Conservation (phyloP, 1,284 basidiomycete genomes). For the Irpex rosettiformis region DNA sequence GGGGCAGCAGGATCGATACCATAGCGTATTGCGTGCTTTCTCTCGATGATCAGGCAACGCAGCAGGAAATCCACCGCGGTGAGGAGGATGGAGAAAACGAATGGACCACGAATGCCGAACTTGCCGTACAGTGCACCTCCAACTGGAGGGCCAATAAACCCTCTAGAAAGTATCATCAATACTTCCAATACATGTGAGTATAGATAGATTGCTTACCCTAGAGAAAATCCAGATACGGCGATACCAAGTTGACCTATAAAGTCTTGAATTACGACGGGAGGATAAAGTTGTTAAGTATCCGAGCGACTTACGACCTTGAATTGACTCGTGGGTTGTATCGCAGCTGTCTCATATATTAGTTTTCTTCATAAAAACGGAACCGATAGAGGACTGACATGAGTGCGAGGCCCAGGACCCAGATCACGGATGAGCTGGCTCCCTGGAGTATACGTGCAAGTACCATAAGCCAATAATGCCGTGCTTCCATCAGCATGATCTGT, state of each 20-base stretch:
- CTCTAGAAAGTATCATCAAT: slow-evolving; percentile 23
- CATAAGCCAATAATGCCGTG: slow-evolving; percentile 69
- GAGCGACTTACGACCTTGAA: slow-evolving; percentile 62
- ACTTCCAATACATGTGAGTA: neutral
- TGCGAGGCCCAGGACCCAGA: slow-evolving; percentile 75
- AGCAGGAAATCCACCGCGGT: slow-evolving; percentile 61
- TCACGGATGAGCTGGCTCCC: slow-evolving; percentile 68
- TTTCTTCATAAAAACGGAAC: neutral
- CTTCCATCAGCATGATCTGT: slow-evolving; percentile 75
- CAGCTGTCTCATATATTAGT: slow-evolving; percentile 40
- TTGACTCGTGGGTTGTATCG: slow-evolving; percentile 59
- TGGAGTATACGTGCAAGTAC: slow-evolving; percentile 68
- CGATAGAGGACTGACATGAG: slow-evolving; percentile 47
- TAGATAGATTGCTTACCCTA: slow-evolving; percentile 44
- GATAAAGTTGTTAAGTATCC: neutral
- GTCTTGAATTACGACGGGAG: neutral
- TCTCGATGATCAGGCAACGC: slow-evolving; percentile 61
- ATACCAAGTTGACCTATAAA: slow-evolving; percentile 69
- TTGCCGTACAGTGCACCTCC: slow-evolving; percentile 64
- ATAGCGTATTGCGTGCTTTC: slow-evolving; percentile 52
- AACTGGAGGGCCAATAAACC: slow-evolving; percentile 63
- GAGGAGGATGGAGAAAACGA: slow-evolving; percentile 65
- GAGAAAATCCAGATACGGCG: slow-evolving; percentile 65
- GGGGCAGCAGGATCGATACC: slow-evolving; percentile 43
- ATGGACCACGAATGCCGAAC: slow-evolving; percentile 74